Base-by-base conservation (phyloP, 192 early-diverging fungal species). In the Entrophospora sp. region DNA sequence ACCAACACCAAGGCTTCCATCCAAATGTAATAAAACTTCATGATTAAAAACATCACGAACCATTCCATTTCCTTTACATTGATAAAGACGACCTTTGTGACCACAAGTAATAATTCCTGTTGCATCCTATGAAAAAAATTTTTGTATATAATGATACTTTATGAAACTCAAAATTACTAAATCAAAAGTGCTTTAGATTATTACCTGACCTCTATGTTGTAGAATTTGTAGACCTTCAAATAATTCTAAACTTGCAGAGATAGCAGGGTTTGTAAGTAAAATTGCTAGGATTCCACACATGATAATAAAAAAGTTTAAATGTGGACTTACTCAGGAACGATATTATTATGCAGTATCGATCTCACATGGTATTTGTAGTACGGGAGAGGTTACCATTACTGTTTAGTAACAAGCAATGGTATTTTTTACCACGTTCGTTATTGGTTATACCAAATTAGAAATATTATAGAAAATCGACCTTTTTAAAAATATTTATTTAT, bases 41-140 rank as follows among this genome's bases (percentile, higher is more conserved):
- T 87, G 82, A 31, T 87, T 81, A 75, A 99, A 98, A 27, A 99
- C 94, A 77, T 99, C 96, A 61, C 93, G 86, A 34, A 99, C 95
- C 96, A 99, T 95, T 53, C 97, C 97, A 76, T 94, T 99, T 62
- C 90, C 95, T 75, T 99, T 99, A 83, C 93, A 92, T 78, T 99
- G 97, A 80, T 90, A 95, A 72, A 99, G 79, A 46, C 96, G 89
- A 34, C 97, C 97, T 73, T 96, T 93, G 64, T 86, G 75, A 14
- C 94, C 97, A 74, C 95, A 99, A 6, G 97, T 99, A 44, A 99
- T 88, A 68, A 99, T 97, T 45, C 97, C 97, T 7, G 97, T 96
- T 12, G 97, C 95, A 86, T 99, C 97, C 97, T 99, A 71, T 61
- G n/a, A n/a, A n/a, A n/a, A n/a, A n/a, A n/a, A n/a, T n/a, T n/a